Percentiles rank a stretch among this genome's conserved stretches.
Conservation (phyloP, 1,284 basidiomycete species). For the Retiboletus flavoniger region DNA sequence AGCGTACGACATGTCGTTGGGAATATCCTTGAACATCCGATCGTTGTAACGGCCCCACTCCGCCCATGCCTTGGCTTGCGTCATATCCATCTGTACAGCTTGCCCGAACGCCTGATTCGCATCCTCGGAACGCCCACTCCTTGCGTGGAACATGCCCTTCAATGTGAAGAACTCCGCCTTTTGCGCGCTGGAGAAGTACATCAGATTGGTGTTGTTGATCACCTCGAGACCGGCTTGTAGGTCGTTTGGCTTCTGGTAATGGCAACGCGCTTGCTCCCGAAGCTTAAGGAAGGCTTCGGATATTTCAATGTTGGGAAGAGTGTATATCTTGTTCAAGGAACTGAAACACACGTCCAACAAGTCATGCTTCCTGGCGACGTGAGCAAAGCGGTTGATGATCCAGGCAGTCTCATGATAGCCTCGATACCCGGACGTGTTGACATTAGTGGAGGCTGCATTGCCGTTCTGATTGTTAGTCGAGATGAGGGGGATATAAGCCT, state of each 20-base stretch:
- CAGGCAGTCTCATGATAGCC: slow-evolving; percentile 99
- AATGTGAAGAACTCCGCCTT: slow-evolving; percentile 99
- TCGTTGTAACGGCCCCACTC: slow-evolving; percentile 98
- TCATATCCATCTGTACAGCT: slow-evolving; percentile 95
- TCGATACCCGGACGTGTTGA: slow-evolving; percentile 90
- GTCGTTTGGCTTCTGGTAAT: slow-evolving; percentile 95
- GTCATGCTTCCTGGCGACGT: slow-evolving; percentile 97
- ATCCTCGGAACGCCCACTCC: slow-evolving; percentile 84
- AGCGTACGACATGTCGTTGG: slow-evolving; percentile 72
- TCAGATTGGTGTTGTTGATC: slow-evolving; percentile 99
- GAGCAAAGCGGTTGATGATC: slow-evolving; percentile 99
- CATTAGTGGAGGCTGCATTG: slow-evolving; percentile 51
- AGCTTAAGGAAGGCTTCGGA: slow-evolving; percentile 99
- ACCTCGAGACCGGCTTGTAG: slow-evolving; percentile 94
- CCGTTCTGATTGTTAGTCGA: slow-evolving; percentile 48
- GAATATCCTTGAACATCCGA: slow-evolving; percentile 85
- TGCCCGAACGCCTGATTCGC: slow-evolving; percentile 92
- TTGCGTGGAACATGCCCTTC: slow-evolving; percentile 98
- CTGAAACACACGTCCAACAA: slow-evolving; percentile 95
- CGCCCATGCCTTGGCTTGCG: slow-evolving; percentile 95
- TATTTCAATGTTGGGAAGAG: slow-evolving; percentile 98
- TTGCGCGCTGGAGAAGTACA: slow-evolving; percentile 94
- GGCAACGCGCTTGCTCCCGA: slow-evolving; percentile 98
- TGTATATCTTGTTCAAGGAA: slow-evolving; percentile 97
- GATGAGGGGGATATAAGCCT: slow-evolving; percentile 92